A percentile compares a stretch with the other conserved stretches of the same genome.
These are phyloP conservation scores for Eustoma russellianum DNA, from an alignment of 257 asterid genomes.

Conservation along the genomic window DNA sequence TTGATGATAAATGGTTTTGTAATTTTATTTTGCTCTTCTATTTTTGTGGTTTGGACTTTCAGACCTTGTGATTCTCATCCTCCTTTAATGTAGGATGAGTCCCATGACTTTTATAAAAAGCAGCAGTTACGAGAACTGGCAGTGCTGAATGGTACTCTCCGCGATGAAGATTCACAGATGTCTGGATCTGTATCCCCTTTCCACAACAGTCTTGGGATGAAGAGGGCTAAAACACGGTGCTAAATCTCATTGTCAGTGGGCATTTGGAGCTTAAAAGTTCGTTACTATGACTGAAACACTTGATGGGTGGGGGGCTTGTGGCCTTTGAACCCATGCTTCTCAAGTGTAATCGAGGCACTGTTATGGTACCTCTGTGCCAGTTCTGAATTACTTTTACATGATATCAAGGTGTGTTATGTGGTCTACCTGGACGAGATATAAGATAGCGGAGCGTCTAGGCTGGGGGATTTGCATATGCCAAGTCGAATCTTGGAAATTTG, in stretches of 20 bases:
- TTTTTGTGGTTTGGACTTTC: too few relatives aligned
- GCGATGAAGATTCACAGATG: conserved; percentile 90
- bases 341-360: conserved; percentile 22
- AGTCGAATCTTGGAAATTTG: conserved; percentile 10
- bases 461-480: conserved; percentile 8
- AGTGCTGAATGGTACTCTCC: conserved; percentile 83
- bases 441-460: conserved; percentile 7
- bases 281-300: background rate
- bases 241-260: conserved; percentile 20
- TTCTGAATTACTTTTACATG: conserved; percentile 17
- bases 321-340: conserved; percentile 7
- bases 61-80: too few relatives aligned
- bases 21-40: too few relatives aligned
- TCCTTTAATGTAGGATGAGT: conserved; percentile 58
- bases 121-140: conserved; percentile 95
- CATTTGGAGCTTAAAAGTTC: conserved; percentile 8
- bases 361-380: conserved; percentile 13
- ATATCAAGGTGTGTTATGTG: conserved; percentile 15
- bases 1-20: too few relatives aligned
- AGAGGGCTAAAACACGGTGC: conserved; percentile 94
- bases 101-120: conserved; percentile 81
- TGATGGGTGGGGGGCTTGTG: conserved; percentile 10
- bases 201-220: conserved; percentile 88
- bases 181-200: conserved; percentile 91
- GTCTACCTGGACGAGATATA: conserved; percentile 13